A percentile compares a stretch with the other conserved stretches of the same genome.
These are phyloP conservation scores for Theobroma cacao DNA, from an alignment of 345 rosid species.

Conservation along the genomic window DNA sequence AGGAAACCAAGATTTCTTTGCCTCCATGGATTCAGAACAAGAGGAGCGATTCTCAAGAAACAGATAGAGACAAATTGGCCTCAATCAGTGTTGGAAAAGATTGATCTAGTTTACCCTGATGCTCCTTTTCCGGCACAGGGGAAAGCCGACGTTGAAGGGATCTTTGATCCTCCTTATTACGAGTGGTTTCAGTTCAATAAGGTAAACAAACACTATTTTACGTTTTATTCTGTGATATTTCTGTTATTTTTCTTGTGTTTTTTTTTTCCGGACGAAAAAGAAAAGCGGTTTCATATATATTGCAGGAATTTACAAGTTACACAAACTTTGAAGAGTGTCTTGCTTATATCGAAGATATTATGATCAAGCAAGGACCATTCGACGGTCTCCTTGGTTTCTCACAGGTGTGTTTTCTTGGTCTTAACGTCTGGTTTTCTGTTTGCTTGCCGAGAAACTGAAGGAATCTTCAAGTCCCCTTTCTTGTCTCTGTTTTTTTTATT, in stretches of 20 bases:
- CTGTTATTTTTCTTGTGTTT: background rate
- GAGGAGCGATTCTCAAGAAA: conserved; percentile 67
- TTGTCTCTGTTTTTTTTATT: background rate
- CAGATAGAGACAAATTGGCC: conserved; percentile 74
- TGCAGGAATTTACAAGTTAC: conserved; percentile 72
- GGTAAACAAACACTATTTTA: conserved; percentile 30
- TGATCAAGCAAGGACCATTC: conserved; percentile 73
- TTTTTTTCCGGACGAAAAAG: background rate
- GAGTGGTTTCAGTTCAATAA: conserved; percentile 96
- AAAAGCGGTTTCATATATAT: background rate
- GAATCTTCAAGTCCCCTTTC: background rate
- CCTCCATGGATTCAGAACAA: conserved; percentile 88
- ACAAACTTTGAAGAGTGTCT: conserved; percentile 70
- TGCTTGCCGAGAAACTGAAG: conserved; percentile 10
- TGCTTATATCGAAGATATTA: conserved; percentile 56
- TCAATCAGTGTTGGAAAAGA: conserved; percentile 42
- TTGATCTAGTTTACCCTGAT: conserved; percentile 77
- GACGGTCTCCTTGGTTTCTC: conserved; percentile 91
- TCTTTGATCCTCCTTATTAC: conserved; percentile 91
- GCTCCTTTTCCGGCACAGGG: conserved; percentile 65
- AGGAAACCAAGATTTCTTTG: conserved; percentile 76
- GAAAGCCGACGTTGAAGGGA: conserved; percentile 80
- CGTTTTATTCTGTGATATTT: background rate
- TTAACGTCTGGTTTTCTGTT: no score
- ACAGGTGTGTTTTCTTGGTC: conserved; percentile 67